Evolutionary conservation across 108 stramenopile genomes (phyloP).

Genomic region (Conticribra guillardii): DNA sequence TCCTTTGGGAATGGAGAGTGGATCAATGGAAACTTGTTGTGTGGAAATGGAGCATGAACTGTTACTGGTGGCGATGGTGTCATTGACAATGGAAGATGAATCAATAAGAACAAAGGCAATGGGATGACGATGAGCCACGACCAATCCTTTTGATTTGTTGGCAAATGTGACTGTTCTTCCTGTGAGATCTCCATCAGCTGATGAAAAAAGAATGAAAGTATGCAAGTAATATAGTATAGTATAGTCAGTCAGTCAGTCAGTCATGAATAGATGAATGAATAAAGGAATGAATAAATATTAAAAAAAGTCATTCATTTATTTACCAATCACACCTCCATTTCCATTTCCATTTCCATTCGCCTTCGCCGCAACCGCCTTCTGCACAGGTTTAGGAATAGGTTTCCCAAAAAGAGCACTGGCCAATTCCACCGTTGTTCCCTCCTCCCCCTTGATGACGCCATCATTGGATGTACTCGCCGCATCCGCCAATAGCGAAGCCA

Average conservation of each 20-base stretch:
- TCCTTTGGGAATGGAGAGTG: conserved; percentile 44
- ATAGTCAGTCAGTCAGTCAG: not conserved
- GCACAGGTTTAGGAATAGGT: too few species aligned
- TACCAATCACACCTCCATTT: too few species aligned
- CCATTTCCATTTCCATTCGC: too few species aligned
- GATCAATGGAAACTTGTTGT: conserved; percentile 33
- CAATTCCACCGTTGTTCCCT: too few species aligned
- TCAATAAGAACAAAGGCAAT: conserved; percentile 75
- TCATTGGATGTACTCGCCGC: too few species aligned
- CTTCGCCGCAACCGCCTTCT: too few species aligned
- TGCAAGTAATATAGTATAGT: not conserved
- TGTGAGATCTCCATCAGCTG: conserved; percentile 69
- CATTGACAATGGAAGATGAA: conserved; percentile 6
- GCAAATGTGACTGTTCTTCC: conserved; percentile 65
- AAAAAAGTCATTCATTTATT: too few species aligned
- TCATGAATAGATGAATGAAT: not conserved
- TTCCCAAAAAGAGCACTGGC: too few species aligned
- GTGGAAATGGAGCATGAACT: conserved; percentile 30
- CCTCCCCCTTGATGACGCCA: too few species aligned
- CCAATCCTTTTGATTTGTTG: conserved; percentile 55
- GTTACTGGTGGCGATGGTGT: conserved; percentile 32
- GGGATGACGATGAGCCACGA: conserved; percentile 82
- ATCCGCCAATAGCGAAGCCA: not conserved
- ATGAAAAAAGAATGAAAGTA: not conserved
- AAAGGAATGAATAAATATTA: not conserved